These are phyloP conservation scores for Ophiostoma pallidulum DNA, from an alignment of 2,329 filamentous ascomycete genomes.

Conservation along the genomic window DNA sequence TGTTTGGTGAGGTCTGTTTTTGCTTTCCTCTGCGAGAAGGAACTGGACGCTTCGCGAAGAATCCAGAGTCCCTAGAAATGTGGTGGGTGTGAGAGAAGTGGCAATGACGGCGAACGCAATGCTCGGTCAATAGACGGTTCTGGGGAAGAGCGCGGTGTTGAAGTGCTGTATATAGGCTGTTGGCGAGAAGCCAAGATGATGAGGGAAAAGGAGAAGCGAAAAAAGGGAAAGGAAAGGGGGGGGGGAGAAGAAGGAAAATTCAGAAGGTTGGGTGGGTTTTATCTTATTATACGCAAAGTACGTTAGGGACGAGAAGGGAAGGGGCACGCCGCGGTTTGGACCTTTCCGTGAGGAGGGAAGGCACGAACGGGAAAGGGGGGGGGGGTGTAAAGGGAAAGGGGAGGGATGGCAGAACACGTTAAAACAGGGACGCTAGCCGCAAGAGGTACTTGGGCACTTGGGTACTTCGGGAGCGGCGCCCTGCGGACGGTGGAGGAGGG, in stretches of 20 bases:
- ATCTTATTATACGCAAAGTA: conserved; percentile 13
- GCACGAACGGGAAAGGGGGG: conserved; percentile 2
- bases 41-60: conserved; percentile 27
- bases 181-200: conserved; percentile 13
- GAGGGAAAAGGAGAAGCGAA: conserved; percentile 1
- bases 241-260: not conserved
- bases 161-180: conserved; percentile 3
- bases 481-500: conserved; percentile 12
- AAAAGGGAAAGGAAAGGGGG: conserved; percentile 2
- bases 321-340: conserved; percentile 5
- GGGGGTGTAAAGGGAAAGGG: not conserved
- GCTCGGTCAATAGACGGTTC: conserved; percentile 4
- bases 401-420: conserved; percentile 6
- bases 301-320: conserved; percentile 4
- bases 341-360: conserved; percentile 2
- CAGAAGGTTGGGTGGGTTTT: conserved; percentile 10
- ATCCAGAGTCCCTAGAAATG: no score
- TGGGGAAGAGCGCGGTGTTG: no score
- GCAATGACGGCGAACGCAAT: conserved; percentile 4
- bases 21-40: conserved; percentile 21
- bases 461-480: conserved; percentile 6
- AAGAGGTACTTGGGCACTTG: conserved; percentile 7
- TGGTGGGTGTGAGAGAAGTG: conserved; percentile 5
- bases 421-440: conserved; percentile 13
- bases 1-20: conserved; percentile 27